Base-by-base conservation (phyloP, 192 early-diverging fungal genomes). In the Podila clonocystis region DNA sequence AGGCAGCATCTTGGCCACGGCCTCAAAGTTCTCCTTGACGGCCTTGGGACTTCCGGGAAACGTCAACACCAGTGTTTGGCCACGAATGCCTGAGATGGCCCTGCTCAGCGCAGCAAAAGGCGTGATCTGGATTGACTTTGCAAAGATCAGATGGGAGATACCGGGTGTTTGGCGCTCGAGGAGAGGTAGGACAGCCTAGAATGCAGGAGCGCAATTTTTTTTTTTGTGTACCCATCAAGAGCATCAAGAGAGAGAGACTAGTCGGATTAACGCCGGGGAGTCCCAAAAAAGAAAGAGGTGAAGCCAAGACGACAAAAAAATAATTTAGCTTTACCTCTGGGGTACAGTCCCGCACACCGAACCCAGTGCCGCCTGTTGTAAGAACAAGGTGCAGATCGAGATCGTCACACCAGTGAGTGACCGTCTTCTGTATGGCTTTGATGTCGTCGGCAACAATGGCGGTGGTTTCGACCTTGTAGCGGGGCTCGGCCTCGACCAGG, bases 281-380 rank as follows among this genome's bases (percentile, higher is more conserved):
- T n/a, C n/a, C n/a, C n/a, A n/a, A n/a, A n/a, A n/a, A n/a, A n/a
- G n/a, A n/a, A n/a, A n/a, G n/a, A n/a, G n/a, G n/a, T 26, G 38
- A 4, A 17, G 63, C 24, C 24, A 65, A 22, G n/a, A n/a, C n/a
- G n/a, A n/a, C n/a, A n/a, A n/a, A n/a, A 49, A n/a, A 22, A 65
- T 7, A 30, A 19, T 41, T 58, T 59, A n/a, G 52, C 28, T 36
- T 12, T 84, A 91, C 96, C 84, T 95, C 95, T 4, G 96, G 94
- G 3, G 97, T 98, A 9, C 91, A 89, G 68, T 99, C 97, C 59
- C 94, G 84, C 34, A 90, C 82, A 19, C 93, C 91, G 66, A 99
- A 91, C 1, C 97, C 97, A 7, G 97, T 99, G n/a, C 97, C 97
- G 5, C 97, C 97, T 7, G 94, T 91, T 0, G 94, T 91, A 8